phyloP scores from a whole-genome alignment of 73 alveolate genomes.

The Paraurostyla sp. region DNA sequence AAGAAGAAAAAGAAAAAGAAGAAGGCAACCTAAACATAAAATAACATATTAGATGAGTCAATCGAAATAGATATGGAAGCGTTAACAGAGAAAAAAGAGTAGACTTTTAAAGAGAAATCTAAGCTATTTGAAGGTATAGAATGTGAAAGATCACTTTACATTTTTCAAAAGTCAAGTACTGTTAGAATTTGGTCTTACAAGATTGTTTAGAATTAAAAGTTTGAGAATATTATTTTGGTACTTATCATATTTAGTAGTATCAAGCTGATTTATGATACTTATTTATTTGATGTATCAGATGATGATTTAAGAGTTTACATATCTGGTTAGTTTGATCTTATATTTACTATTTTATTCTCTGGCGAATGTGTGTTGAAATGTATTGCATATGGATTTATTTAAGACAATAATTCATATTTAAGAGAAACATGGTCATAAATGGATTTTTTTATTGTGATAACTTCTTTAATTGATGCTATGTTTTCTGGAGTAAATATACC shows the following conservation, averaged over 20 bases:
- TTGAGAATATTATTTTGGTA: conserved; percentile 82
- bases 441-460: conserved; percentile 94
- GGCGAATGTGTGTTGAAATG: conserved; percentile 88
- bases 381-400: conserved; percentile 92
- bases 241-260: conserved; percentile 85
- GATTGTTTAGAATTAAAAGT: conserved; percentile 71
- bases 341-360: conserved; percentile 88
- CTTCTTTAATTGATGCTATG: conserved; percentile 88
- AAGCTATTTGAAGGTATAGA: conserved; percentile 80
- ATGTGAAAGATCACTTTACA: conserved; percentile 83
- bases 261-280: conserved; percentile 93
- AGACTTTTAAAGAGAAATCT: not conserved
- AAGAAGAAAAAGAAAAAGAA: conserved; percentile 43
- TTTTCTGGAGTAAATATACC: conserved; percentile 79
- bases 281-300: conserved; percentile 41
- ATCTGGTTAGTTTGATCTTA: conserved; percentile 72
- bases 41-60: conserved; percentile 49
- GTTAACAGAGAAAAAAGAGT: not conserved
- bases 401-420: conserved; percentile 90
- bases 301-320: conserved; percentile 37
- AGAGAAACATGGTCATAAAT: conserved; percentile 96
- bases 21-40: not conserved
- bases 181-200: conserved; percentile 84
- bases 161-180: conserved; percentile 79
- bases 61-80: conserved; percentile 54